phyloP scores from a whole-genome alignment of 768 basidiomycete genomes.

The Rhodocollybia butyracea region DNA sequence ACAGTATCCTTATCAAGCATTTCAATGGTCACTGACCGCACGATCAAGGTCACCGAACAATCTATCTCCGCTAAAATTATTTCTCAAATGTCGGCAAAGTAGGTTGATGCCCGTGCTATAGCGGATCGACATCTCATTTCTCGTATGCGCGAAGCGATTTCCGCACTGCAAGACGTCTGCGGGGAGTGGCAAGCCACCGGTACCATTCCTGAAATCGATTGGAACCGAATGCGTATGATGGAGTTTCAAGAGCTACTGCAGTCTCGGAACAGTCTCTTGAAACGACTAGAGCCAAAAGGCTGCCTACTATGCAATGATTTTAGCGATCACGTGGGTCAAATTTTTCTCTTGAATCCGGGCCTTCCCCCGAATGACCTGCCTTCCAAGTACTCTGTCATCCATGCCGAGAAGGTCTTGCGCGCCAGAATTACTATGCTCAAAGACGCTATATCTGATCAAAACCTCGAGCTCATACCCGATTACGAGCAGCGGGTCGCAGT shows the following conservation, averaged over 20 bases:
- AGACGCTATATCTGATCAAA: constrained; percentile 90
- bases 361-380: not conserved
- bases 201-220: constrained; percentile 74
- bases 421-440: constrained; percentile 76
- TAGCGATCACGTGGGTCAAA: constrained; percentile 63
- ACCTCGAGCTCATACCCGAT: constrained; percentile 93
- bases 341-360: not conserved
- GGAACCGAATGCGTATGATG: constrained; percentile 76
- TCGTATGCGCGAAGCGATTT: constrained; percentile 54
- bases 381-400: constrained; percentile 68
- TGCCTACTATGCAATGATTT: constrained; percentile 71
- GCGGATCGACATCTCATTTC: constrained; percentile 63
- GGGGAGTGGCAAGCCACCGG: constrained; percentile 52
- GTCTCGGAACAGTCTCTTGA: constrained; percentile 46
- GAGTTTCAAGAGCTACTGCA: constrained; percentile 88
- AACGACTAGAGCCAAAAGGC: constrained; percentile 36
- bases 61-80: not conserved
- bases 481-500: constrained; percentile 94
- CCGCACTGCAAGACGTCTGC: constrained; percentile 45
- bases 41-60: constrained; percentile 65
- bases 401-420: constrained; percentile 71
- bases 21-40: constrained; percentile 64
- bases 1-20: constrained; percentile 72
- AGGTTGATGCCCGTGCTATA: constrained; percentile 74
- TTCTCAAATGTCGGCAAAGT: constrained; percentile 6